phyloP scores from a whole-genome alignment of 1,284 basidiomycete species.

The Xerocomus amazonicus region DNA sequence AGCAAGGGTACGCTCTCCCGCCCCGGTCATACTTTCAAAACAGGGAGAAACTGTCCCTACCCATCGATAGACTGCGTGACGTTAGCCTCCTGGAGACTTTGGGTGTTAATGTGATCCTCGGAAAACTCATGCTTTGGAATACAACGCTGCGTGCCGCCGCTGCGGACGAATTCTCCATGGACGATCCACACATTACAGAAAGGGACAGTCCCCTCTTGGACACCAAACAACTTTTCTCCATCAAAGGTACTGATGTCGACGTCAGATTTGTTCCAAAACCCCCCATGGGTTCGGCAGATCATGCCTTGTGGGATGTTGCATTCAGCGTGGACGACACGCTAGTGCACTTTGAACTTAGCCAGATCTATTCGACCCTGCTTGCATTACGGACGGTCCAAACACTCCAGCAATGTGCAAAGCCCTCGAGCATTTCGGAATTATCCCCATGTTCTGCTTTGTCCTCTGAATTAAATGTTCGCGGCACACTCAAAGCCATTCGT shows the following conservation, averaged over 20 bases:
- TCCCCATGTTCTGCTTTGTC: slow-evolving; percentile 11
- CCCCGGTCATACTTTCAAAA: slow-evolving; percentile 41
- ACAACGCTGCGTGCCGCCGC: slow-evolving; percentile 54
- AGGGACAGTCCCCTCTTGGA: slow-evolving; percentile 43
- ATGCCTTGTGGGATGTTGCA: slow-evolving; percentile 14
- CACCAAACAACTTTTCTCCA: slow-evolving; percentile 47
- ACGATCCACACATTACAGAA: slow-evolving; percentile 56
- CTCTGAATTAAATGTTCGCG: slow-evolving; percentile 30
- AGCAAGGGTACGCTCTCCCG: slow-evolving; percentile 44
- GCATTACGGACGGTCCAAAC: slow-evolving; percentile 54
- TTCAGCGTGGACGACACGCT: slow-evolving; percentile 37
- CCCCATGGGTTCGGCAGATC: slow-evolving; percentile 8
- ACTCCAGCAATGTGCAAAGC: slow-evolving; percentile 34
- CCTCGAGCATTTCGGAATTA: slow-evolving; percentile 24
- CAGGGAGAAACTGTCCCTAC: slow-evolving; percentile 50
- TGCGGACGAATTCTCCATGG: slow-evolving; percentile 59
- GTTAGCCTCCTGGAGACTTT: slow-evolving; percentile 47
- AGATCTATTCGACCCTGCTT: slow-evolving; percentile 73
- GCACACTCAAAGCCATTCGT: slow-evolving; percentile 43
- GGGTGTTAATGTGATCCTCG: slow-evolving; percentile 35
- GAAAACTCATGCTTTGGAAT: slow-evolving; percentile 46
- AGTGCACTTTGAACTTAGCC: slow-evolving; percentile 59
- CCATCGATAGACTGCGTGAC: slow-evolving; percentile 60
- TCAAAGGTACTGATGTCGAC: slow-evolving; percentile 40
- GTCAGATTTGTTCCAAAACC: slow-evolving; percentile 33